Percentiles rank a stretch among this genome's conserved stretches.
phyloP scores from a whole-genome alignment of 2,329 filamentous ascomycete species.

The Monosporascus cannonballus region DNA sequence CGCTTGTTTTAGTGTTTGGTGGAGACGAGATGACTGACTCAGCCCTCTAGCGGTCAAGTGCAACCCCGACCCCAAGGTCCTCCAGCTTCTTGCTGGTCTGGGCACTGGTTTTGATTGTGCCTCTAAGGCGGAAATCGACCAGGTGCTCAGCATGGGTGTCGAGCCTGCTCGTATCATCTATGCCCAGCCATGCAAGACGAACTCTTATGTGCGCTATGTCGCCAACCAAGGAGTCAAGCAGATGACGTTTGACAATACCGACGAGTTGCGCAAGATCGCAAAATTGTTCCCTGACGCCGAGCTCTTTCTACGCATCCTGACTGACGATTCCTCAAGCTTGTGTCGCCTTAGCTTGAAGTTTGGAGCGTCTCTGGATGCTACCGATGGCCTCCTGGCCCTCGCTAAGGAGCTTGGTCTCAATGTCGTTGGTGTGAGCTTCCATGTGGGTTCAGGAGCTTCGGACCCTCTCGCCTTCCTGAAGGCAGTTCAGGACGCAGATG shows the following conservation, averaged over 20 bases:
- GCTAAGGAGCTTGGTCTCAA: constrained; percentile 81
- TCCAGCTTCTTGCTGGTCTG: constrained; percentile 79
- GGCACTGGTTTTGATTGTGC: constrained; percentile 97
- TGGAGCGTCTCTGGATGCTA: constrained; percentile 80
- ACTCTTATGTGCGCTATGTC: constrained; percentile 92
- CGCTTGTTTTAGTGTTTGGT: not conserved
- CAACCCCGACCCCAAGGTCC: constrained; percentile 87
- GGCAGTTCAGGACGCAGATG: constrained; percentile 82
- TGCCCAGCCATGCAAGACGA: constrained; percentile 98
- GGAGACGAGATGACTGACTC: constrained; percentile 6
- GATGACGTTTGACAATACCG: constrained; percentile 99
- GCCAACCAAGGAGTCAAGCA: constrained; percentile 80
- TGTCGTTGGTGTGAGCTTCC: constrained; percentile 94
- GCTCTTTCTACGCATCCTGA: constrained; percentile 89
- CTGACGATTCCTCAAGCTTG: constrained; percentile 89
- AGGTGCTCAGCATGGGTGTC: constrained; percentile 76
- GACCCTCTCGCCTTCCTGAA: constrained; percentile 89
- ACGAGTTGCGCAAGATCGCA: constrained; percentile 97
- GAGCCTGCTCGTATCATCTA: constrained; percentile 93
- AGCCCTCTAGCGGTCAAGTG: constrained; percentile 81
- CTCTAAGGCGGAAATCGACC: constrained; percentile 94
- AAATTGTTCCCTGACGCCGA: constrained; percentile 84
- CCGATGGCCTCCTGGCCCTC: constrained; percentile 67
- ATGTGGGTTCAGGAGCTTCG: constrained; percentile 92
- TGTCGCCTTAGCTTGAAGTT: constrained; percentile 98